Base-by-base conservation (phyloP, 768 basidiomycete genomes). In the Boletellus sp. region DNA sequence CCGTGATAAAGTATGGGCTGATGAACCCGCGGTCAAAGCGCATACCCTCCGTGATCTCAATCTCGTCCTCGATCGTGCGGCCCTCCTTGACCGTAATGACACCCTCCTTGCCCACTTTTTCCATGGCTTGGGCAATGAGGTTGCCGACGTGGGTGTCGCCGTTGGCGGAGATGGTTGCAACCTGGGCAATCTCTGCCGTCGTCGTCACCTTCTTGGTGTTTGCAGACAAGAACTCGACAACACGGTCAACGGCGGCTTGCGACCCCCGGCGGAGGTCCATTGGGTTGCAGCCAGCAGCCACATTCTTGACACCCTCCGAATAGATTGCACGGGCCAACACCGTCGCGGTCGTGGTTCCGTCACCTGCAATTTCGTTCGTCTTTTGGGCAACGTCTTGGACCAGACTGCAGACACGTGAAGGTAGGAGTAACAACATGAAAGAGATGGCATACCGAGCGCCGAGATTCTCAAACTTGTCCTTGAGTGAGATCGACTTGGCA, bases 21-120 rank as follows among this genome's bases (percentile, higher is more conserved):
- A 97, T 95, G 80, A 83, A 99, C 19, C 95, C 95, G 47, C 95
- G 89, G 81, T 99, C 95, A 74, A 99, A 97, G 63, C 94, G 85
- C 95, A 99, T 99, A 71, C 95, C 95, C 74, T 99, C 95, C 23
- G 95, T 97, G 63, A 99, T 94, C 70, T 99, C 95, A 66, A 97
- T 97, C 72, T 96, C 94, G 66, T 99, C 95, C 61, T 97, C 94
- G 57, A 94, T 96, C 6, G 95, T 98, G 60, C 88, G 85, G 38
- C 95, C 95, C 71, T 99, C 95, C 78, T 98, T 99, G 70, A 99
- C 94, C 43, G 95, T 98, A 77, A 99, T 98, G 65, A 98, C 95
- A 69, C 95, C 95, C 74, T 99, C 95, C 77, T 95, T 96, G 67
- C 95, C 95, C 53, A 98, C 95, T 71, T 96, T 96, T 74, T 98